Percentiles rank a stretch among this genome's conserved stretches.
Conservation (phyloP, 331 rosid species). For the Rosa hybrid region DNA sequence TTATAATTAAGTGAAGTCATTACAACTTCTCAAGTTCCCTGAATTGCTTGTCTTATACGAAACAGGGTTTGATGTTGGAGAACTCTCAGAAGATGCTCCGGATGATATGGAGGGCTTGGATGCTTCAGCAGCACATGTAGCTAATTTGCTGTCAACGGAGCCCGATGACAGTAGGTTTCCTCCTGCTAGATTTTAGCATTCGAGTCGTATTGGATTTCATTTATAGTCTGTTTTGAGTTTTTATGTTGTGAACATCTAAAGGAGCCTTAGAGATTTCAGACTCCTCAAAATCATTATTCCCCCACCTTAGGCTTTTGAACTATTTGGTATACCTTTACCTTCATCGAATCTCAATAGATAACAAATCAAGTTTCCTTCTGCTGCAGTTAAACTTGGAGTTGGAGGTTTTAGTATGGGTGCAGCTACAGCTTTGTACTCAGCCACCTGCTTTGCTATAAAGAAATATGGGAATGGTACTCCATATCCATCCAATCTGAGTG, state of each 20-base stretch:
- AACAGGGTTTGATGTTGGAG: constrained; percentile 93
- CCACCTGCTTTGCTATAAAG: constrained; percentile 65
- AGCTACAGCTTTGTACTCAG: constrained; percentile 90
- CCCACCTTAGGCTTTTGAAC: neutral
- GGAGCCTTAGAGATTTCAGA: neutral
- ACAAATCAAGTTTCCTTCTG: constrained; percentile 9
- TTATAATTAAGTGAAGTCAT: neutral
- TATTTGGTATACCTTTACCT: neutral
- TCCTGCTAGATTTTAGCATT: constrained; percentile 10
- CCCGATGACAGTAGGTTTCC: constrained; percentile 85
- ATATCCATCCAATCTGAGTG: constrained; percentile 75
- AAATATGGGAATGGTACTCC: constrained; percentile 71
- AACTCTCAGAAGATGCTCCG: constrained; percentile 79
- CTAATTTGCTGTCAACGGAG: constrained; percentile 87
- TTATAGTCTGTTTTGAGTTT: neutral
- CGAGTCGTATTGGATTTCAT: neutral
- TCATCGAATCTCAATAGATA: neutral
- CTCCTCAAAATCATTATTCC: neutral
- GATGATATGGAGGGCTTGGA: constrained; percentile 97
- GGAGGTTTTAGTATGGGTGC: constrained; percentile 99
- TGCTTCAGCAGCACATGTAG: constrained; percentile 91
- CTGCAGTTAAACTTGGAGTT: constrained; percentile 88
- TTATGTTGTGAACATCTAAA: neutral
- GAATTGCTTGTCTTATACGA: constrained; percentile 17
- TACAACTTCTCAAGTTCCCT: neutral